Base-by-base conservation (phyloP, 1,284 basidiomycete genomes). In the Ustilago trichophora region DNA sequence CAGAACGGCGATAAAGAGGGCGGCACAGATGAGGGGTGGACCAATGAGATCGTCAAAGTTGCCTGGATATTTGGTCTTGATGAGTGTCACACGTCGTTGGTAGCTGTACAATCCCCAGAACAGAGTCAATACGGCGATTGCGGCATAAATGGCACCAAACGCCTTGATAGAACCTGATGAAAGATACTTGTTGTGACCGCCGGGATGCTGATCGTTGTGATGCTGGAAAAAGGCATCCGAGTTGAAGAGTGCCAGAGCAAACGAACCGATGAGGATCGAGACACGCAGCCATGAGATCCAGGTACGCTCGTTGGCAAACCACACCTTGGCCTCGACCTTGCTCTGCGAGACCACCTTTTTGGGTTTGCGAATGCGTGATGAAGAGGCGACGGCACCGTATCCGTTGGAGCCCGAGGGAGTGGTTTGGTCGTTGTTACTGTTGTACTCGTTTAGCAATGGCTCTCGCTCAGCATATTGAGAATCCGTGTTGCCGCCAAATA, bases 231-330 rank as follows among this genome's bases (percentile, higher is more conserved):
- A 80, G n/a, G 76, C 47, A 11, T 91, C 91, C 0, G 90, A 88
- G 76, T 95, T 94, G 85, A 91, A 93, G 2, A 98, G 85, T 0
- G 92, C 93, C 16, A 95, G 84, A 0, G 93, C 86, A 34, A 98
- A 87, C 0, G 92, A 89, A 5, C 90, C 92, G 53, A 97, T 85
- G 18, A 98, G 85, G 36, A 98, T 84, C 4, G 91, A 88, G 48
- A 91, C 89, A 72, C 91, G 92, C 45, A 96, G 84, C 88, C 94
- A 97, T 0, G 93, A 87, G 44, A 96, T 87, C 91, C 91, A 96
- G 3, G 93, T 80, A 13, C 78, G 77, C 54, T 80, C 79, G 56
- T 80, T 80, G 49, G 79, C 79, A 25, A 80, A 77, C 79, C 79
- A 80, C 35, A 80, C 79, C 55, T 80, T 80, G 26, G 79, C 78